Percentiles rank a stretch among this genome's conserved stretches.
These are phyloP conservation scores for Zopfochytrium polystomum DNA, from an alignment of 371 early-diverging fungal species.

Conservation along the genomic window DNA sequence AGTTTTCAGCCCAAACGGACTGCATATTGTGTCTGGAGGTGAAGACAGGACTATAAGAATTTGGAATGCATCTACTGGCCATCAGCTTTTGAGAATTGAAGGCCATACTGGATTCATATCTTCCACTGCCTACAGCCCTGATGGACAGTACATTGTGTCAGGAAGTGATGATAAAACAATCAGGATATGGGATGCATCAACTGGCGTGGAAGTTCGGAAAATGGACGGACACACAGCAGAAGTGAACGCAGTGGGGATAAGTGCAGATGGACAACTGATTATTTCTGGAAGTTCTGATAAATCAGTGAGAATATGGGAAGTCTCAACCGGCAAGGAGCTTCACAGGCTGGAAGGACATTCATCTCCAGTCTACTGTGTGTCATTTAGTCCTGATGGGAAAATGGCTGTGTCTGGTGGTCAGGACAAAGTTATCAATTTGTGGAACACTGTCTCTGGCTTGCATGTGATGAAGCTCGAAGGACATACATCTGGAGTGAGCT, in stretches of 20 bases:
- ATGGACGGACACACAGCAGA: not conserved
- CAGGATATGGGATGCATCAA: not conserved
- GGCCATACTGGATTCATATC: not conserved
- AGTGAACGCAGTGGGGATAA: not conserved
- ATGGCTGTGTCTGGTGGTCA: slow-evolving; percentile 11
- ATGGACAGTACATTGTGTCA: not conserved
- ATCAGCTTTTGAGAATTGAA: not conserved
- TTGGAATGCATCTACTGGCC: not conserved
- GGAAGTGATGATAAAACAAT: not conserved
- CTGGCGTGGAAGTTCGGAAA: not conserved
- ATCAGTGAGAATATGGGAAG: too few relatives aligned
- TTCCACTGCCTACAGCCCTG: not conserved
- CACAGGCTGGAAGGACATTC: too few relatives aligned
- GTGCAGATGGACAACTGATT: not conserved
- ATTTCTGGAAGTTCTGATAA: too few relatives aligned
- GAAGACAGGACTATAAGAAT: not conserved
- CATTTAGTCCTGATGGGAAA: not conserved
- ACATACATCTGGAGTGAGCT: too few relatives aligned
- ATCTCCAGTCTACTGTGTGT: not conserved
- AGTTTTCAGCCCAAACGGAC: slow-evolving; percentile 2
- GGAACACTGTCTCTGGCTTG: too few relatives aligned
- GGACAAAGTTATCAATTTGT: slow-evolving; percentile 12
- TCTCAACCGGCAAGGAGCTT: too few relatives aligned
- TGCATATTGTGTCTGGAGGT: too few relatives aligned
- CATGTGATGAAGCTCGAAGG: too few relatives aligned